A percentile compares a stretch with the other conserved stretches of the same genome.
These are phyloP conservation scores for Scenedesmus sp. DNA, from an alignment of 163 green algal genomes.

Conservation along the genomic window DNA sequence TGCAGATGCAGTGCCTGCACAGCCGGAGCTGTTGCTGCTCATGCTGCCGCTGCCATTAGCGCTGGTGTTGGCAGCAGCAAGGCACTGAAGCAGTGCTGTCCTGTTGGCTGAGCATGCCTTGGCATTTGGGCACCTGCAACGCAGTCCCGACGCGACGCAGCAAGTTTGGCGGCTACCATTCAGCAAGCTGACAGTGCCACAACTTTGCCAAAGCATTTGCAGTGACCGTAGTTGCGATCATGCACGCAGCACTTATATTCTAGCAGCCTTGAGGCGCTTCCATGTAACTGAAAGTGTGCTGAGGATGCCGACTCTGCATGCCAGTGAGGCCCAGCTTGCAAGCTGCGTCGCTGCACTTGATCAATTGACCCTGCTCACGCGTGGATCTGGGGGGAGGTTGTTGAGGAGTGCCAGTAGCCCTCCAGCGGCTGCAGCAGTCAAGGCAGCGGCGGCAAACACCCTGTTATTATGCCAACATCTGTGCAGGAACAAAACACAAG, in stretches of 20 bases:
- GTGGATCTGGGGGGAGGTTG: slow-evolving; percentile 16
- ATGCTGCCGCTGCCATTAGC: background rate
- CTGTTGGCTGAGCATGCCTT: slow-evolving; percentile 1
- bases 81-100: background rate
- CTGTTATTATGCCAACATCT: background rate
- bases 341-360: background rate
- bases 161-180: background rate
- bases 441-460: background rate
- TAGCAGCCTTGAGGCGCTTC: too few species aligned
- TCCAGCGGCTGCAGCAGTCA: background rate
- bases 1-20: background rate
- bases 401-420: slow-evolving; percentile 24
- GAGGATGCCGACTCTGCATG: too few species aligned
- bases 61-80: background rate
- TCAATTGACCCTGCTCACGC: background rate
- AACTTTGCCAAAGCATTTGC: background rate
- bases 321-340: too few species aligned
- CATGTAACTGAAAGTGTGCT: too few species aligned
- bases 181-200: background rate
- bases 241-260: too few species aligned
- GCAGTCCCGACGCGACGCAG: background rate
- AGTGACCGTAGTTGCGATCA: too few species aligned
- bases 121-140: slow-evolving; percentile 27
- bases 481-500: background rate
- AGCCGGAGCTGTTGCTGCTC: background rate